Base-by-base conservation (phyloP, 2,329 filamentous ascomycete species). In the Calonectria crousiana region DNA sequence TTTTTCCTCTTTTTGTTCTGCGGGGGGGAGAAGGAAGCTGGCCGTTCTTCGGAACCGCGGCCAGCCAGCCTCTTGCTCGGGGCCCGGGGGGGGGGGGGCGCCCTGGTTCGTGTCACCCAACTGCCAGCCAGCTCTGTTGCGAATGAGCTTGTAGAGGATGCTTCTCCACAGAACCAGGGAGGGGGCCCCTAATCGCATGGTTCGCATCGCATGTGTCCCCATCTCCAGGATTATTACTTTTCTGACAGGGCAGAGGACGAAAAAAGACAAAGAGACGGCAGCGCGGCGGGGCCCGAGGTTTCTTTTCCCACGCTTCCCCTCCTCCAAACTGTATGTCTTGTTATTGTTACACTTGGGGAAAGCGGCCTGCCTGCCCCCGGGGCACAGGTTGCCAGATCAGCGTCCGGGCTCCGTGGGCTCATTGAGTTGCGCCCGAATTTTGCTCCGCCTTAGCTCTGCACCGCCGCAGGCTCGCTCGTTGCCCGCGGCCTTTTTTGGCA, bases 101-200 rank as follows among this genome's bases (percentile, higher is more conserved):
- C 38, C 66, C 51, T 41, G 34, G 49, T 41, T 68, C 52, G 66
- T 68, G 66, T 68, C 36, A 68, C 66, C 66, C 65, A 53, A n/a
- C 49, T 47, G 44, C 44, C 26, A 28, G 26, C 20, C 23, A n/a
- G 23, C 6, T 9, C 9, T 16, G 36, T 44, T 58, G 66, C 66
- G 66, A 68, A 68, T 68, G 66, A 56, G 66, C 60, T 44, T 56
- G 51, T 8, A 30, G 49, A 44, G 28, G 36, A 68, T 13, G 51
- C 66, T 68, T 68, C 66, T 58, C 66, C 66, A 68, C 66, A 68
- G 38, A 58, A 64, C 60, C 23, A 26, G 38, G 36, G 32, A 34
- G 32, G 60, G 60, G 38, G 32, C 36, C 23, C 34, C 60, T 44
- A 64, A 67, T 67, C 65, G 65, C 65, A 53, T 68, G 66, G 66